Percentiles rank a stretch among this genome's conserved stretches.
phyloP scores from a whole-genome alignment of 306 rosid species.

The Cucurbita moschata region DNA sequence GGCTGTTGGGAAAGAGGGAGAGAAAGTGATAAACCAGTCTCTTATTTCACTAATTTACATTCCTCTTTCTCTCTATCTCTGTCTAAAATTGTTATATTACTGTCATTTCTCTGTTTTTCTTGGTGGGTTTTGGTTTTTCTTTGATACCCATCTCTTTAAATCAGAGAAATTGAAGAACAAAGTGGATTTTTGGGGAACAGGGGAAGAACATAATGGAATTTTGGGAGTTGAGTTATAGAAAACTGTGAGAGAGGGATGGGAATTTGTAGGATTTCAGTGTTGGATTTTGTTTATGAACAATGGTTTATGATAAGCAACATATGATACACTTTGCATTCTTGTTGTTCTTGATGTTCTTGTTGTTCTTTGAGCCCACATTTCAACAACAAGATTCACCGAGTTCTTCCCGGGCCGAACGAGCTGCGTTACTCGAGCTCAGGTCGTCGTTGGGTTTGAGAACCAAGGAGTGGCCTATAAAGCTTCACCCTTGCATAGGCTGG shows the following conservation, averaged over 20 bases:
- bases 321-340: slow-evolving; percentile 12
- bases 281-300: slow-evolving; percentile 2
- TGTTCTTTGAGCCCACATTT: slow-evolving; percentile 44
- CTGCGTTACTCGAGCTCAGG: slow-evolving; percentile 57
- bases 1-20: slow-evolving; percentile 4
- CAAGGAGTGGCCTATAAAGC: slow-evolving; percentile 76
- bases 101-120: neutral
- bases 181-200: neutral
- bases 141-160: neutral
- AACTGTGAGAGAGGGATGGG: slow-evolving; percentile 2
- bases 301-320: neutral
- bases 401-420: slow-evolving; percentile 39
- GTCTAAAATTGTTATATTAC: neutral
- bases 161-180: neutral
- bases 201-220: neutral
- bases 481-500: slow-evolving; percentile 71
- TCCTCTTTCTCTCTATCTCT: slow-evolving; percentile 2
- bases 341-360: slow-evolving; percentile 18
- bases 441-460: slow-evolving; percentile 66
- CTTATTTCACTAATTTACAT: neutral
- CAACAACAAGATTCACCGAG: slow-evolving; percentile 47
- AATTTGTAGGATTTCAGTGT: neutral
- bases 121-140: neutral
- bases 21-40: slow-evolving; percentile 7
- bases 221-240: neutral